Evolutionary conservation across 768 basidiomycete species (phyloP), one percentile per base, ranked within the genome.

Genomic region (Xerocomus spinulosus): DNA sequence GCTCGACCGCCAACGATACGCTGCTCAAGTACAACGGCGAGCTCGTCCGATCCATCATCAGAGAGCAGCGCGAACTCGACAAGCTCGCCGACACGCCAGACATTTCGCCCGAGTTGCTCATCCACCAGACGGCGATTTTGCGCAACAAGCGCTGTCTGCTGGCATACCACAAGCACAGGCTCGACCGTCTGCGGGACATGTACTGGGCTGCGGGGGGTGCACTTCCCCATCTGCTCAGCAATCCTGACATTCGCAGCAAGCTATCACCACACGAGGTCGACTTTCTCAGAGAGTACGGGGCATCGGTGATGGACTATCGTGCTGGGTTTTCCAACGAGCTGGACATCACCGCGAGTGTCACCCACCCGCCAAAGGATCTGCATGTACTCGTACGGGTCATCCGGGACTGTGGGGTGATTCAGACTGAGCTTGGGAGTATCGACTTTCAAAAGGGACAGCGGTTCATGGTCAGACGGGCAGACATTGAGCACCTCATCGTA

Each of bases 111-210:
- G 47, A 48, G 40, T 20, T 94, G 51, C 79, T 91, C 57, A 80
- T 97, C 60, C 83, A 88, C 63, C 91, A 95, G 68, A 89, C 94
- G 8, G 83, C 90, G 30, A 86, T 95, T 57, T 75, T 84, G 33
- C 82, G 93, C 52, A 96, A 98, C 75, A 96, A 95, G 66, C 86
- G 96, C n/a, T 92, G 91, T 64, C 76, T 98, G 4, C 80, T 97
- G 37, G 92, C 92, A 0, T 99, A 98, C 68, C 92, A 97, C 67
- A 71, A 80, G 21, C 91, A 93, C 70, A 80, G 95, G 46, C 68
- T 91, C 32, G 86, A 91, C 62, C 81, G 83, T 44, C 78, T 98
- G 44, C 79, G 83, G 49, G 85, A 92, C 60, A 77, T 89, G 73
- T 96, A 91, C 70, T 98, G 95, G 95, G 72, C 80, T 12, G 79